Conservation (phyloP, 192 early-diverging fungal species). For the Backusella luteola region DNA sequence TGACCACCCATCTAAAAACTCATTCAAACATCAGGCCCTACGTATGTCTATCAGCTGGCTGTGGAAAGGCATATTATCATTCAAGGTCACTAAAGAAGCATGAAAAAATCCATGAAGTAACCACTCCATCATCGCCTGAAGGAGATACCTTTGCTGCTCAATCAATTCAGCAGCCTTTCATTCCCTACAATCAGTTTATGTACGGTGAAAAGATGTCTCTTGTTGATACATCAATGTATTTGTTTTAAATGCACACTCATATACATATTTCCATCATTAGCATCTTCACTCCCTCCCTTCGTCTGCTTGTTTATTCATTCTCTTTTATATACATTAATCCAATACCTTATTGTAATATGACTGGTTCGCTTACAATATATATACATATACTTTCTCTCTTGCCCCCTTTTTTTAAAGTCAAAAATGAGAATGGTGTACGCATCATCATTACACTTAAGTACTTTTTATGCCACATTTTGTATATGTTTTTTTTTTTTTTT, state of each 20-base stretch:
- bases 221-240: not conserved
- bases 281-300: not conserved
- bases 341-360: conserved; percentile 1
- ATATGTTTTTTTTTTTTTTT: no score
- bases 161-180: not conserved
- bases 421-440: not conserved
- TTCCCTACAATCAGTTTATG: not conserved
- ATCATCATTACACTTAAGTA: not conserved
- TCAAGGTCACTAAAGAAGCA: conserved; percentile 63
- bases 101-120: conserved; percentile 48
- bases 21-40: conserved; percentile 57
- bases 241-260: not conserved
- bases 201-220: not conserved
- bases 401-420: not conserved
- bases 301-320: not conserved
- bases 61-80: conserved; percentile 62
- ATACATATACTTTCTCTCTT: not conserved
- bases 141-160: not conserved
- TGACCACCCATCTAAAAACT: conserved; percentile 66
- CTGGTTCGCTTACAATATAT: not conserved
- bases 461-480: no score
- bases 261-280: not conserved
- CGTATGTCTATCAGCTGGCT: conserved; percentile 45
- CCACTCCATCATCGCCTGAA: not conserved
- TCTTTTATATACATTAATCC: not conserved